Percentiles rank a stretch among this genome's conserved stretches.
Evolutionary conservation across 768 basidiomycete species (phyloP).

Genomic region (Rhizopogon salebrosus): DNA sequence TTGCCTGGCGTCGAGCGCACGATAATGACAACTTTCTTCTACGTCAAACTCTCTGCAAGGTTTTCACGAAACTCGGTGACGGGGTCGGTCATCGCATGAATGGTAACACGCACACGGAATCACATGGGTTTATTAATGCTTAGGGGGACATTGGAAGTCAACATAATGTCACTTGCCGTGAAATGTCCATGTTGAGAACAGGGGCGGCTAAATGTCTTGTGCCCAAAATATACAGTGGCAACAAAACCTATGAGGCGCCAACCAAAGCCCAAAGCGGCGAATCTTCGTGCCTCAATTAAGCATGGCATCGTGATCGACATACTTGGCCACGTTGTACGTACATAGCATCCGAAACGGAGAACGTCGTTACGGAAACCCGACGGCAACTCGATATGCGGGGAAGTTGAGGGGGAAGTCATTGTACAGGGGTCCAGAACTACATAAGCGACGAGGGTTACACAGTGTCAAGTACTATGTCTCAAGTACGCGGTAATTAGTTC

Average conservation of each 20-base stretch:
- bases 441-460: not conserved
- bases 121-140: not conserved
- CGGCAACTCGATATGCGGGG: constrained; percentile 21
- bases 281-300: constrained; percentile 20
- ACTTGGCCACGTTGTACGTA: constrained; percentile 12
- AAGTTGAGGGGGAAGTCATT: too few species aligned
- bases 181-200: not conserved
- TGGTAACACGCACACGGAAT: not conserved
- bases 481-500: not conserved
- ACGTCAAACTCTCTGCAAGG: not conserved
- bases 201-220: not conserved
- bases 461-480: not conserved
- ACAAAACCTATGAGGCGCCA: not conserved
- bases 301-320: constrained; percentile 27
- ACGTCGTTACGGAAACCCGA: constrained; percentile 41
- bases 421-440: not conserved
- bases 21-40: not conserved
- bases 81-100: not conserved
- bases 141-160: not conserved
- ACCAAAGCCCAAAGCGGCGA: constrained; percentile 1
- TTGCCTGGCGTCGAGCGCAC: not conserved
- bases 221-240: not conserved
- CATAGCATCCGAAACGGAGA: constrained; percentile 43
- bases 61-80: not conserved
- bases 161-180: not conserved